phyloP scores from a whole-genome alignment of 2,329 filamentous ascomycete species.

The Atkinsonella hypoxylon region DNA sequence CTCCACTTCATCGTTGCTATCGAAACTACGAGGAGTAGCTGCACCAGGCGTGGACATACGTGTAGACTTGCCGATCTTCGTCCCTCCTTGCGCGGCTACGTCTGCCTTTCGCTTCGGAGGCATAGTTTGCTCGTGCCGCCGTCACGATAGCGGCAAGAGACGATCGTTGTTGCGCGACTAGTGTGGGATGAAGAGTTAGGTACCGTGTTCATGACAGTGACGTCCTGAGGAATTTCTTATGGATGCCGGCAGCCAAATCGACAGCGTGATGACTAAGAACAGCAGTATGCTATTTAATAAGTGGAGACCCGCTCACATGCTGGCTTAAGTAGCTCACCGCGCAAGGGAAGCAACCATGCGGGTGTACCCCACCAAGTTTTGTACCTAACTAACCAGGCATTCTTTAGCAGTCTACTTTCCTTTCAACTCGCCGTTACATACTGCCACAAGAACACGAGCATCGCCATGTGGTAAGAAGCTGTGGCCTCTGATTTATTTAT shows the following conservation, averaged over 20 bases:
- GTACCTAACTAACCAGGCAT: too few species aligned
- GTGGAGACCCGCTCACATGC: too few species aligned
- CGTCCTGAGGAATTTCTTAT: not conserved
- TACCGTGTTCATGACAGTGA: not conserved
- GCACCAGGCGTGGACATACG: conserved; percentile 48
- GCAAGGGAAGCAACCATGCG: too few species aligned
- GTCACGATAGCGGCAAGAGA: conserved; percentile 4
- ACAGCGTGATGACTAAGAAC: not conserved
- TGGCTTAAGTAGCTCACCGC: too few species aligned
- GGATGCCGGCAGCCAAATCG: not conserved
- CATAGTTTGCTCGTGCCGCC: conserved; percentile 32
- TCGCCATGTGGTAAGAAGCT: conserved; percentile 24
- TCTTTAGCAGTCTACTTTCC: too few species aligned
- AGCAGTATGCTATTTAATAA: not conserved
- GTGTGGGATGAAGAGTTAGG: not conserved
- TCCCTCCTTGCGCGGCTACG: conserved; percentile 31
- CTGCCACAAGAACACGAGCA: not conserved
- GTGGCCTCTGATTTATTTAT: too few species aligned
- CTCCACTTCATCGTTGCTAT: conserved; percentile 37
- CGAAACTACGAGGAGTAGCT: conserved; percentile 46
- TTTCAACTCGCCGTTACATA: too few species aligned
- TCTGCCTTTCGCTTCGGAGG: conserved; percentile 59
- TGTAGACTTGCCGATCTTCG: conserved; percentile 46
- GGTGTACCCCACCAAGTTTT: not conserved
- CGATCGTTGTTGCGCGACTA: not conserved